Conservation (phyloP, 352 stramenopile species). For the Blastocystis sp. region DNA sequence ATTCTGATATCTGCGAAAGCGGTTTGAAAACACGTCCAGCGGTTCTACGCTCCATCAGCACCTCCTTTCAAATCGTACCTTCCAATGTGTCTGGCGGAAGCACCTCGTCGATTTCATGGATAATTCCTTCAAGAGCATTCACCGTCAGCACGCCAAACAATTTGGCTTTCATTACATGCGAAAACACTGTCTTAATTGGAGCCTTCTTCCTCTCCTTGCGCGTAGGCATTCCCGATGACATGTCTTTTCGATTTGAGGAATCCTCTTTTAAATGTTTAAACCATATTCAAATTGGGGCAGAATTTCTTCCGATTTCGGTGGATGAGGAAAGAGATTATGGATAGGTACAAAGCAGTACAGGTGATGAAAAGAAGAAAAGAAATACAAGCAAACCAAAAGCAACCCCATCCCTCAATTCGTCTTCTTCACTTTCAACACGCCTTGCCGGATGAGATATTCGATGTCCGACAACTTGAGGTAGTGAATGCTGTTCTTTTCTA, state of each 20-base stretch:
- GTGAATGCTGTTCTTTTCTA: slow-evolving; percentile 47
- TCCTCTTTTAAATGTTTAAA: neutral
- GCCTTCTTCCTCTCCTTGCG: slow-evolving; percentile 52
- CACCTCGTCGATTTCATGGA: slow-evolving; percentile 47
- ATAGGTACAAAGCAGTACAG: neutral
- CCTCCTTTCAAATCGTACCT: neutral
- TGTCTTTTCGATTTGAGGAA: too few relatives aligned
- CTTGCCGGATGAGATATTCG: slow-evolving; percentile 19
- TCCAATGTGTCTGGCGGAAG: slow-evolving; percentile 22
- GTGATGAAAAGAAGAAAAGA: neutral
- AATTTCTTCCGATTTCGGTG: neutral
- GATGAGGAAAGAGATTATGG: too few relatives aligned
- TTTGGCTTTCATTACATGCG: slow-evolving; percentile 41
- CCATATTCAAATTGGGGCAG: neutral
- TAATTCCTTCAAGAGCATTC: slow-evolving; percentile 55
- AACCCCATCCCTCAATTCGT: neutral
- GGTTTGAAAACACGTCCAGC: slow-evolving; percentile 35
- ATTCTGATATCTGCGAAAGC: slow-evolving; percentile 47
- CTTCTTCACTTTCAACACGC: slow-evolving; percentile 6
- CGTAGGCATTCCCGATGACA: neutral
- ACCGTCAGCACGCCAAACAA: slow-evolving; percentile 52
- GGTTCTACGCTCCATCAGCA: neutral
- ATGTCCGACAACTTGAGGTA: slow-evolving; percentile 33
- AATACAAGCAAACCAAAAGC: neutral
- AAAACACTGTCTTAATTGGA: slow-evolving; percentile 42